These are phyloP conservation scores for Aspergillus awamori DNA, from an alignment of 2,329 filamentous ascomycete species.

Conservation along the genomic window DNA sequence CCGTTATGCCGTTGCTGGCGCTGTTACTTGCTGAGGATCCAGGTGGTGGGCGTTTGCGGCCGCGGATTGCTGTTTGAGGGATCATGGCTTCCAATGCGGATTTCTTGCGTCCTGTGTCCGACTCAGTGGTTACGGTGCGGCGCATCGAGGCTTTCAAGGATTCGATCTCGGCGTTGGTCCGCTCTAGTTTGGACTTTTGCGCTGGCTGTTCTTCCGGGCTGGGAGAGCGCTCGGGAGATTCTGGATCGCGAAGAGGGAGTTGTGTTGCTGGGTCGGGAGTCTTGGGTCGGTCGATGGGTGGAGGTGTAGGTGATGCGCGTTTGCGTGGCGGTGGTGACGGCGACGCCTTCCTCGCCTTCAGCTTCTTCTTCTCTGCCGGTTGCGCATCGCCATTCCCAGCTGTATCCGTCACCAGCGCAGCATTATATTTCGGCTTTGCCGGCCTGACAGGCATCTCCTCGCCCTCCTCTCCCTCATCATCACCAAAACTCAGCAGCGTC, in stretches of 20 bases:
- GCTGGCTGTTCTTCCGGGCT: constrained; percentile 28
- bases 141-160: constrained; percentile 53
- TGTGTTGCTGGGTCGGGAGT: constrained; percentile 48
- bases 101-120: constrained; percentile 44
- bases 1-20: constrained; percentile 58
- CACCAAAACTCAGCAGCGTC: constrained; percentile 50
- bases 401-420: constrained; percentile 45
- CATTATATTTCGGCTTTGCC: constrained; percentile 53
- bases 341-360: constrained; percentile 12
- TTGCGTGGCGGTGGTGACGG: constrained; percentile 26
- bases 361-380: constrained; percentile 15
- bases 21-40: constrained; percentile 30
- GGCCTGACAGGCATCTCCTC: constrained; percentile 40
- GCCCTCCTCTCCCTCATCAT: constrained; percentile 43
- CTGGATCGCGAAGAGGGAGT: constrained; percentile 49
- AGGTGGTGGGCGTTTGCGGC: constrained; percentile 47
- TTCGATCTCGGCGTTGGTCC: constrained; percentile 51
- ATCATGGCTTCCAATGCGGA: constrained; percentile 54
- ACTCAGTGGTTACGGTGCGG: constrained; percentile 40
- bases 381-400: constrained; percentile 14
- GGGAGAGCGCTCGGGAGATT: constrained; percentile 40
- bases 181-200: constrained; percentile 41
- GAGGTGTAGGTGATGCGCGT: constrained; percentile 36
- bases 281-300: constrained; percentile 35
- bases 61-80: constrained; percentile 50